Conservation (phyloP, 2,329 filamentous ascomycete genomes). For the Fusarium xyrophilum region DNA sequence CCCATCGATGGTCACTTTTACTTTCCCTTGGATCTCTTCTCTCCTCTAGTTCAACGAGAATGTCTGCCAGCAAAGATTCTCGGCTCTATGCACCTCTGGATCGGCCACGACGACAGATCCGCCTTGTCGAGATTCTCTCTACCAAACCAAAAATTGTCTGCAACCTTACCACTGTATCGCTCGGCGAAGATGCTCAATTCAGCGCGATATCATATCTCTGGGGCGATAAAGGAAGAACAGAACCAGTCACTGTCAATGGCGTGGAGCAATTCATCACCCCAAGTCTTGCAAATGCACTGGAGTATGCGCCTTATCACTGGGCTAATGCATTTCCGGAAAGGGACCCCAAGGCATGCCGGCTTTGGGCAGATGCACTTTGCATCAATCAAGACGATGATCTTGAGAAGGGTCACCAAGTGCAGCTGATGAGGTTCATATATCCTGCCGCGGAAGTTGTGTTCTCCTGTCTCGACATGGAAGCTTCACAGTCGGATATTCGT, state of each 20-base stretch:
- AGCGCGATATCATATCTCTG: slow-evolving; percentile 2
- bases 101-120: not conserved
- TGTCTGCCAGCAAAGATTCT: fast-evolving
- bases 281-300: not conserved
- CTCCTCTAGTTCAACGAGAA: fast-evolving
- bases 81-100: not conserved
- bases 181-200: not conserved
- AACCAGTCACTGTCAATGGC: not conserved
- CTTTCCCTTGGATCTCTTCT: fast-evolving
- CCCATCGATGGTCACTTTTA: fast-evolving
- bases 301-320: not conserved
- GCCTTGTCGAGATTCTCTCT: not conserved
- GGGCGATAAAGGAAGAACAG: not conserved
- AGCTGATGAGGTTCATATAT: not conserved
- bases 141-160: not conserved
- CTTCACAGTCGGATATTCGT: not conserved
- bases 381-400: not conserved
- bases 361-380: slow-evolving; percentile 11
- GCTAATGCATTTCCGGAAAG: not conserved
- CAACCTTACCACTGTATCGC: not conserved
- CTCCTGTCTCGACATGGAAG: not conserved
- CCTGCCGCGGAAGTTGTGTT: not conserved
- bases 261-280: not conserved
- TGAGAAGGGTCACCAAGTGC: not conserved
- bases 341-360: not conserved